Evolutionary conservation across 169 alveolate species (phyloP).

Genomic region (Plasmodium billcollinsi): DNA sequence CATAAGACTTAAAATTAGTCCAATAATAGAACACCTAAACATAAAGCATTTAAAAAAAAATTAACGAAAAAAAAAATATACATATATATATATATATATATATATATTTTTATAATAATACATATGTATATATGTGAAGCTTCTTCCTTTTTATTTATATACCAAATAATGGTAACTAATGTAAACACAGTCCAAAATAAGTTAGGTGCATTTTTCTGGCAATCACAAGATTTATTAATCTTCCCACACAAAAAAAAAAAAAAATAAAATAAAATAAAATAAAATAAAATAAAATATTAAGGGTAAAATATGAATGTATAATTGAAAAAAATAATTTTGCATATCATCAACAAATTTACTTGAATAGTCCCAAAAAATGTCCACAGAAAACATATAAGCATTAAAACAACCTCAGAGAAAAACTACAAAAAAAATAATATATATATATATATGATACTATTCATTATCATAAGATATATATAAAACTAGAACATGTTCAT

Average conservation of each 20-base stretch:
- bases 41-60: no score
- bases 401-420: slow-evolving; percentile 49
- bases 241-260: slow-evolving; percentile 16
- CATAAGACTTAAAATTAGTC: slow-evolving; percentile 71
- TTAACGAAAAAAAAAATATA: neutral
- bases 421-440: slow-evolving; percentile 18
- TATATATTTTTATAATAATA: neutral
- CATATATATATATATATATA: neutral
- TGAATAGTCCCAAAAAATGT: slow-evolving; percentile 76
- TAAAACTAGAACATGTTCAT: no score
- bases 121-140: neutral
- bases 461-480: neutral
- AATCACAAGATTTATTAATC: slow-evolving; percentile 63
- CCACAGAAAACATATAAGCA: slow-evolving; percentile 62
- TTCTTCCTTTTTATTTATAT: slow-evolving; percentile 2
- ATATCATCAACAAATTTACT: neutral
- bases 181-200: slow-evolving; percentile 72
- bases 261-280: slow-evolving; percentile 1
- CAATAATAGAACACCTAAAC: slow-evolving; percentile 66
- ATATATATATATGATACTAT: slow-evolving; percentile 2
- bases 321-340: no score
- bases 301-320: no score
- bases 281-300: neutral
- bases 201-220: slow-evolving; percentile 59
- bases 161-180: slow-evolving; percentile 63